Conservation (phyloP, 805 yeast genomes). For the Ogataea philodendri region DNA sequence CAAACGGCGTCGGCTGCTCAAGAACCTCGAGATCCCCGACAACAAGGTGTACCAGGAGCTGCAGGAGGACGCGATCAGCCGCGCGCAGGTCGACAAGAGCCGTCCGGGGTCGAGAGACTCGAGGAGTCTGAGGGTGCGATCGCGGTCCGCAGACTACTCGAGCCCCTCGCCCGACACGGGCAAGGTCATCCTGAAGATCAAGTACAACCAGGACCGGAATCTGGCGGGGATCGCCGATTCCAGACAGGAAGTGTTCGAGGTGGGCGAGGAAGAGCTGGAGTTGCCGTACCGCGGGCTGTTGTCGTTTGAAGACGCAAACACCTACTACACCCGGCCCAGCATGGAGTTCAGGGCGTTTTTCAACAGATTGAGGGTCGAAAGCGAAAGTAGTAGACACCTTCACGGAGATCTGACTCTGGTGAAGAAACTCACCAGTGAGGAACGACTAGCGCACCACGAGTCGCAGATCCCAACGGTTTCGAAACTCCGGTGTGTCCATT, state of each 20-base stretch:
- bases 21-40: conserved; percentile 37
- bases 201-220: conserved; percentile 7
- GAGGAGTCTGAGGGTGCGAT: conserved; percentile 19
- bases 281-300: conserved; percentile 69
- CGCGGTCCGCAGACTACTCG: conserved; percentile 17
- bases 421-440: conserved; percentile 19
- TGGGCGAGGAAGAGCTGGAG: conserved; percentile 44
- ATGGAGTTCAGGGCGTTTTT: conserved; percentile 36
- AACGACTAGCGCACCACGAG: conserved; percentile 27
- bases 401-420: conserved; percentile 36
- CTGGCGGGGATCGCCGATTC: conserved; percentile 8
- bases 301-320: conserved; percentile 54
- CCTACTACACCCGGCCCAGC: conserved; percentile 61
- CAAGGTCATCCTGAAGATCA: conserved; percentile 11
- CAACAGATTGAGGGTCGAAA: conserved; percentile 38
- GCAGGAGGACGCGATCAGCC: conserved; percentile 31
- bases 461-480: conserved; percentile 33
- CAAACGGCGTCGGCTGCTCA: conserved; percentile 24
- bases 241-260: conserved; percentile 19
- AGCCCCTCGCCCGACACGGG: not conserved
- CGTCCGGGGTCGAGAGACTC: conserved; percentile 1
- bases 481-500: conserved; percentile 61
- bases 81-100: conserved; percentile 16
- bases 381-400: conserved; percentile 38
- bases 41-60: conserved; percentile 38